These are phyloP conservation scores for Drechslera avenae DNA, from an alignment of 2,329 filamentous ascomycete genomes.

Conservation along the genomic window DNA sequence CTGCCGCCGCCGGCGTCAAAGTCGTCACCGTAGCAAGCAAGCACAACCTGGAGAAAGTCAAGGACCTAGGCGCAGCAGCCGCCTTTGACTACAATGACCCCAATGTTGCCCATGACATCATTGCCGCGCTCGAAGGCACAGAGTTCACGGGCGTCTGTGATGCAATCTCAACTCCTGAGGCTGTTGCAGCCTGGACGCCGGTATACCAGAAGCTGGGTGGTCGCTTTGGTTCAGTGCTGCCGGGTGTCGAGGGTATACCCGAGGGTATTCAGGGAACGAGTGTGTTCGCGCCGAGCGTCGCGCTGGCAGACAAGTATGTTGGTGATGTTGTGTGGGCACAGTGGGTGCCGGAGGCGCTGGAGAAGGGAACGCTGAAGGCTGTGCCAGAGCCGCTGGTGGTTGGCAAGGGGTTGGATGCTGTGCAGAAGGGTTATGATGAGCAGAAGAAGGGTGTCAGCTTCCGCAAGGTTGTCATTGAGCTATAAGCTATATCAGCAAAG, in stretches of 20 bases:
- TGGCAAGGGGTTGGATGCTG: slow-evolving; percentile 33
- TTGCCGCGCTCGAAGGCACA: slow-evolving; percentile 48
- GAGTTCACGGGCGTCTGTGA: slow-evolving; percentile 53
- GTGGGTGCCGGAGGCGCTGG: slow-evolving; percentile 40
- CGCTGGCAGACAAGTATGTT: slow-evolving; percentile 29
- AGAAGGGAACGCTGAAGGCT: slow-evolving; percentile 39
- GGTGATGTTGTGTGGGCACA: slow-evolving; percentile 43
- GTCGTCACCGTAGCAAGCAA: slow-evolving; percentile 49
- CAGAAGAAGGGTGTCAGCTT: slow-evolving; percentile 43
- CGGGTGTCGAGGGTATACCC: slow-evolving; percentile 25
- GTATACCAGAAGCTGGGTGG: slow-evolving; percentile 39
- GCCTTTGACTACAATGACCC: slow-evolving; percentile 43
- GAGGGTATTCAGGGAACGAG: slow-evolving; percentile 32
- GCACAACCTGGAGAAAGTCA: slow-evolving; percentile 37
- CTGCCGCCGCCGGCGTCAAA: slow-evolving; percentile 48
- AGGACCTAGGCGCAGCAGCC: slow-evolving; percentile 35
- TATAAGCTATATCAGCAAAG: slow-evolving; percentile 7
- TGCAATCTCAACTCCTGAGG: slow-evolving; percentile 34
- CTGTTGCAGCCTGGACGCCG: slow-evolving; percentile 31
- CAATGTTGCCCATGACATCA: slow-evolving; percentile 45
- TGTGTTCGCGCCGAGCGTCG: slow-evolving; percentile 32
- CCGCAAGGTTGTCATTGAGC: slow-evolving; percentile 40
- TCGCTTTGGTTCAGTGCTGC: slow-evolving; percentile 34
- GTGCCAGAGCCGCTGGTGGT: slow-evolving; percentile 39
- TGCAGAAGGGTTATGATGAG: slow-evolving; percentile 35